A percentile compares a stretch with the other conserved stretches of the same genome.
phyloP scores from a whole-genome alignment of 2,329 filamentous ascomycete species.

The Trichophyton verrucosum region DNA sequence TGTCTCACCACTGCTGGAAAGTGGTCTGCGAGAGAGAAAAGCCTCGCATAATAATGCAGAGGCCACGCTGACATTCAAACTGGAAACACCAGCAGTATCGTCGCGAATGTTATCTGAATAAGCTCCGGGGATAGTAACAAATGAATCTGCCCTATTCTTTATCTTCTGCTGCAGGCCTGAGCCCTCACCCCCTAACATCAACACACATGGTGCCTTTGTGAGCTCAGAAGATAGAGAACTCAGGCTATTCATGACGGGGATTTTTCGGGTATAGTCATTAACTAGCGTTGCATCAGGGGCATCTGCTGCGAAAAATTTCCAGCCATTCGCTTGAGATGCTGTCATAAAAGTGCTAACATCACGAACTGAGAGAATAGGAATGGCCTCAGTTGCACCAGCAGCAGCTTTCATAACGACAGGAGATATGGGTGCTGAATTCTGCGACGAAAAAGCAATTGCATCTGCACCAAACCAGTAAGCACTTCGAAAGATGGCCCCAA shows the following conservation, averaged over 20 bases:
- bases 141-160: conserved; percentile 51
- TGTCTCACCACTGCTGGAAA: not conserved
- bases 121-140: conserved; percentile 49
- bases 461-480: conserved; percentile 85
- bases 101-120: conserved; percentile 24
- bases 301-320: conserved; percentile 70
- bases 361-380: conserved; percentile 59
- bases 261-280: conserved; percentile 26
- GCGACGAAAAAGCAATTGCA: conserved; percentile 63
- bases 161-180: conserved; percentile 56
- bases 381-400: conserved; percentile 70
- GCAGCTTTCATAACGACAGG: conserved; percentile 76
- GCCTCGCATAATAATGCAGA: conserved; percentile 53
- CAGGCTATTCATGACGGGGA: conserved; percentile 8
- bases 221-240: conserved; percentile 29
- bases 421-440: conserved; percentile 61
- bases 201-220: conserved; percentile 52
- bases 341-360: conserved; percentile 58
- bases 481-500: conserved; percentile 78
- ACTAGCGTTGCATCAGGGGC: conserved; percentile 24
- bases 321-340: conserved; percentile 56
- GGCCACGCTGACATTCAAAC: conserved; percentile 86
- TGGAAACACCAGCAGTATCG: conserved; percentile 55
- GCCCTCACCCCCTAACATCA: conserved; percentile 75
- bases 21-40: conserved; percentile 24